These are phyloP conservation scores for Chlamydomonas sp. DNA, from an alignment of 139 green algal genomes.

Conservation along the genomic window DNA sequence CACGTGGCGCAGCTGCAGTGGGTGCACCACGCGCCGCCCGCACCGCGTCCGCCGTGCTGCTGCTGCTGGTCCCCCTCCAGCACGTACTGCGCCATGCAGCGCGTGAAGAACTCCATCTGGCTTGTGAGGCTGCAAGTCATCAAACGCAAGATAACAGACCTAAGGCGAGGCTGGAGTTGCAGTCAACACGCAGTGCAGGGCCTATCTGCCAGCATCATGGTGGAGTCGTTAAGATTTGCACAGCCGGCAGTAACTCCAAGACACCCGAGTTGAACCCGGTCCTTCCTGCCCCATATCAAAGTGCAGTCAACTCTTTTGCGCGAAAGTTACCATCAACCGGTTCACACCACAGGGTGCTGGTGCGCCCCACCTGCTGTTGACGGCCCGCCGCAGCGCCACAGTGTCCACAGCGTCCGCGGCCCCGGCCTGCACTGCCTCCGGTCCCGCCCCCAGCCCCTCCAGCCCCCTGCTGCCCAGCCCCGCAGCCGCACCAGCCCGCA, in stretches of 20 bases:
- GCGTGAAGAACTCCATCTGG: constrained; percentile 29
- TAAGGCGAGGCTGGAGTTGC: not conserved
- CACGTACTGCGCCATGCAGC: constrained; percentile 10
- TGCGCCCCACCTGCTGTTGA: constrained; percentile 25
- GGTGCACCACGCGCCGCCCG: no score
- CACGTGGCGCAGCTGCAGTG: constrained; percentile 8
- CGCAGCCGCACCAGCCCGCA: not conserved
- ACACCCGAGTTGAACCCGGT: no score
- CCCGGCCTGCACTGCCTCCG: no score
- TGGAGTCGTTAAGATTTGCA: no score
- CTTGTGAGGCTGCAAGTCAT: not conserved
- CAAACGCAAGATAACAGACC: no score
- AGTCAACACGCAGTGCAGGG: not conserved
- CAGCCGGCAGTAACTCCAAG: no score
- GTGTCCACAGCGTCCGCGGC: not conserved
- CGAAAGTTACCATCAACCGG: no score
- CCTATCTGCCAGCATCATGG: no score
- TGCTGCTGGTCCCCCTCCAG: not conserved
- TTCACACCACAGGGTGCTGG: no score
- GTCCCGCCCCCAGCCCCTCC: not conserved
- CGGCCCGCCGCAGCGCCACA: not conserved
- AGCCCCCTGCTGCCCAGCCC: not conserved
- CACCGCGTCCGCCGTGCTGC: not conserved
- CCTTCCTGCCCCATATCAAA: no score
- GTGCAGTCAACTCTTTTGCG: no score